Conservation (phyloP, 2,329 filamentous ascomycete species). For the Polytolypa hystricis region DNA sequence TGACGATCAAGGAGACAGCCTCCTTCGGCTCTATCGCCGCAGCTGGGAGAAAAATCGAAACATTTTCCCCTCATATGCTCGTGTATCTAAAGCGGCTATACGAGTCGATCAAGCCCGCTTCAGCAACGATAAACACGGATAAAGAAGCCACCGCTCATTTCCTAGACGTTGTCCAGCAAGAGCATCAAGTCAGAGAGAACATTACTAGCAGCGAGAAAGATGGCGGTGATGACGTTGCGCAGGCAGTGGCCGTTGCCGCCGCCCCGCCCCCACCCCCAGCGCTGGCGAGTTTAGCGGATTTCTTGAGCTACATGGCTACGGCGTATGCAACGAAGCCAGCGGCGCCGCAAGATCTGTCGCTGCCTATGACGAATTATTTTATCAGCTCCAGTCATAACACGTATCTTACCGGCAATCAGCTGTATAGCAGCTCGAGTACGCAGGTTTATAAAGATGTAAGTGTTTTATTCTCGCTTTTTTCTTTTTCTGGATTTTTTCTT, state of each 20-base stretch:
- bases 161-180: constrained; percentile 12
- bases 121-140: constrained; percentile 12
- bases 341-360: constrained; percentile 46
- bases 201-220: background rate
- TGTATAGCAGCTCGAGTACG: constrained; percentile 64
- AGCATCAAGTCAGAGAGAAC: constrained; percentile 2
- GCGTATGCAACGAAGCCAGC: constrained; percentile 35
- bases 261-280: too few relatives aligned
- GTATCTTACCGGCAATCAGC: constrained; percentile 77
- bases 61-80: constrained; percentile 24
- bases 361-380: constrained; percentile 77
- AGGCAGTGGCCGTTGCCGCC: too few relatives aligned
- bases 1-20: too few relatives aligned
- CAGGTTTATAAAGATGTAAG: constrained; percentile 66
- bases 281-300: constrained; percentile 25
- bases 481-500: constrained; percentile 1
- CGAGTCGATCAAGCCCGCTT: constrained; percentile 15
- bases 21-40: background rate
- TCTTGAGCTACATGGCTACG: constrained; percentile 39
- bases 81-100: constrained; percentile 26
- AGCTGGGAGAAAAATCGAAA: constrained; percentile 3
- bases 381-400: constrained; percentile 95
- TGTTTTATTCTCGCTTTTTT: constrained; percentile 10
- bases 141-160: constrained; percentile 9
- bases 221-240: too few relatives aligned